A percentile compares a stretch with the other conserved stretches of the same genome.
These are phyloP conservation scores for Fusarium sp. DNA, from an alignment of 2,329 filamentous ascomycete genomes.

Conservation along the genomic window DNA sequence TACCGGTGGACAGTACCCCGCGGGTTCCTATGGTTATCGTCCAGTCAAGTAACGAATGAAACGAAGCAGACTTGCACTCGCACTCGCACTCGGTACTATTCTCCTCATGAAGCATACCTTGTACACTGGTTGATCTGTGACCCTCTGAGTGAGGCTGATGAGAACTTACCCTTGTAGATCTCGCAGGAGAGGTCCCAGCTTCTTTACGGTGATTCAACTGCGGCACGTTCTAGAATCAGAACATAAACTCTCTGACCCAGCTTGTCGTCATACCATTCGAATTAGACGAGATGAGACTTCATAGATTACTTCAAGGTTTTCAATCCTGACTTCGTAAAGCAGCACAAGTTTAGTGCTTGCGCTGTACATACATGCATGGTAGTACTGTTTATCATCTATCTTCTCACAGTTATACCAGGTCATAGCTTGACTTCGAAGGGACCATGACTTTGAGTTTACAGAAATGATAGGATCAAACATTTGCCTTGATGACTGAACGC, in stretches of 20 bases:
- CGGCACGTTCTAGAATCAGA: slow-evolving; percentile 15
- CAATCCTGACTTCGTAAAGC: not conserved
- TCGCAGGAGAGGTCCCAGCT: not conserved
- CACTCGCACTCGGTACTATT: not conserved
- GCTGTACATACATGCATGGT: too few species aligned
- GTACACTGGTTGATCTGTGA: not conserved
- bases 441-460: not conserved
- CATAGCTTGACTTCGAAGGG: not conserved
- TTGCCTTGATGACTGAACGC: not conserved
- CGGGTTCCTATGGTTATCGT: not conserved
- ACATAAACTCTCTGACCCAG: not conserved
- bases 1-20: not conserved
- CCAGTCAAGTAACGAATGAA: not conserved
- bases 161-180: not conserved
- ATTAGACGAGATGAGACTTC: slow-evolving; percentile 2
- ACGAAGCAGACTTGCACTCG: not conserved
- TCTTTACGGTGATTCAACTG: slow-evolving; percentile 9
- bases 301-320: not conserved
- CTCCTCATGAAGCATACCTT: not conserved
- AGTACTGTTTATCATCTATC: not conserved
- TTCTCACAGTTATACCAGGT: not conserved
- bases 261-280: not conserved
- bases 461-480: not conserved
- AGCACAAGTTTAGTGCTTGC: not conserved
- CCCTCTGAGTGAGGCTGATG: not conserved